These are phyloP conservation scores for Chrysoporthe cubensis DNA, from an alignment of 2,329 filamentous ascomycete species.

Conservation along the genomic window DNA sequence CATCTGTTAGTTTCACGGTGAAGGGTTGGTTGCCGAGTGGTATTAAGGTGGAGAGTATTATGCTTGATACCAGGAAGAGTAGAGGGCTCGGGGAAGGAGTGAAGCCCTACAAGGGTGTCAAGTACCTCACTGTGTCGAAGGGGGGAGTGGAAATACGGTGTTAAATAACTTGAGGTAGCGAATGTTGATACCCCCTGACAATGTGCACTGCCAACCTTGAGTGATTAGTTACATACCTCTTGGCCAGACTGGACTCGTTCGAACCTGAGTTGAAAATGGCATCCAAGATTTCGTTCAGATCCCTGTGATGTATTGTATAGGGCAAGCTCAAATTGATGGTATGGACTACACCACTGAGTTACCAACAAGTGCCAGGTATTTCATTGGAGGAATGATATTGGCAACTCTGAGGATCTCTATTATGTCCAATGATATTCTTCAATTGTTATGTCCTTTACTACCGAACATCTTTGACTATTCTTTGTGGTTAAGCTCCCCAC, in stretches of 20 bases:
- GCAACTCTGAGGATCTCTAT: neutral
- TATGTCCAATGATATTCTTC: neutral
- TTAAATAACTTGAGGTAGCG: conserved; percentile 35
- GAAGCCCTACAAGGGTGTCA: conserved; percentile 97
- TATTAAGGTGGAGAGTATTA: conserved; percentile 68
- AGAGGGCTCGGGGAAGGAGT: conserved; percentile 83
- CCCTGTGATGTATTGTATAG: too few species aligned
- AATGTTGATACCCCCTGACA: conserved; percentile 1
- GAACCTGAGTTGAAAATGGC: neutral
- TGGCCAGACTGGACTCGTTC: neutral
- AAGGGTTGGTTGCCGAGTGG: conserved; percentile 72
- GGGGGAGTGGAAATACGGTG: conserved; percentile 68
- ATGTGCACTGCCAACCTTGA: neutral
- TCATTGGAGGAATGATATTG: neutral
- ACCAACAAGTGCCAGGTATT: too few species aligned
- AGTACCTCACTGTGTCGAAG: conserved; percentile 82
- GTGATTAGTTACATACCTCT: neutral
- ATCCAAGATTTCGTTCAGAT: neutral
- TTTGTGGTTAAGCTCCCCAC: too few species aligned
- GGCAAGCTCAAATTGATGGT: too few species aligned
- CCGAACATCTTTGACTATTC: too few species aligned
- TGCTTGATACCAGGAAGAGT: conserved; percentile 77
- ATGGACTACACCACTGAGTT: too few species aligned
- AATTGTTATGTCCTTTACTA: too few species aligned
- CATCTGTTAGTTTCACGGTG: conserved; percentile 71